These are phyloP conservation scores for Papilionanthe hybrid DNA, from an alignment of 116 monocot species.

Conservation along the genomic window DNA sequence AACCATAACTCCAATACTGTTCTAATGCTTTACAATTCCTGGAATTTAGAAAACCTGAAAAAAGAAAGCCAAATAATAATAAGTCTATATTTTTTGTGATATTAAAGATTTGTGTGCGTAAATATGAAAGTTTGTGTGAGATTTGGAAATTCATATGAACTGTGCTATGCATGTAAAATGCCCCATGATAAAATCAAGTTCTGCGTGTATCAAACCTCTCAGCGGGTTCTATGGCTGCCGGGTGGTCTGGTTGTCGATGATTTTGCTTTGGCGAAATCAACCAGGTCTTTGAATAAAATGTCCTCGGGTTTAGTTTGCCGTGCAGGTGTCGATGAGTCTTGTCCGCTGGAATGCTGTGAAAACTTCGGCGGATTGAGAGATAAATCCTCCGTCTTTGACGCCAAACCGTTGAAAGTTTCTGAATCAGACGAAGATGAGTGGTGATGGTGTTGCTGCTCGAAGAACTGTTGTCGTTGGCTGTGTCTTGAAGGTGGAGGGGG, in stretches of 20 bases:
- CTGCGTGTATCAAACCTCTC: constrained; percentile 5
- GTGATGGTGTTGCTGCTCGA: constrained; percentile 44
- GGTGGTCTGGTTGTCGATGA: constrained; percentile 43
- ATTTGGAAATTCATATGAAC: background rate
- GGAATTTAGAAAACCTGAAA: background rate
- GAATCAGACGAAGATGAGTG: constrained; percentile 6
- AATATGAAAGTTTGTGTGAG: too few species aligned
- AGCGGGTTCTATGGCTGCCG: constrained; percentile 55
- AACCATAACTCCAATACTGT: background rate
- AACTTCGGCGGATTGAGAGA: constrained; percentile 36
- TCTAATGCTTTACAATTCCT: constrained; percentile 2
- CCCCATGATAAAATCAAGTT: background rate
- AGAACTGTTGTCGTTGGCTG: constrained; percentile 86
- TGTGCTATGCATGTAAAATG: background rate
- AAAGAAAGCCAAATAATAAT: too few species aligned
- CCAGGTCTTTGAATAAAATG: constrained; percentile 82
- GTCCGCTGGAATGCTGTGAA: background rate
- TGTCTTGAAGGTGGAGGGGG: constrained; percentile 88
- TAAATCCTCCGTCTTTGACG: constrained; percentile 30
- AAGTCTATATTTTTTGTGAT: too few species aligned
- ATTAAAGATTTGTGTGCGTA: too few species aligned
- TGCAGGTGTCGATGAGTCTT: constrained; percentile 12
- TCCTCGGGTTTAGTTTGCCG: constrained; percentile 64
- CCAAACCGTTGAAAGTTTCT: constrained; percentile 32
- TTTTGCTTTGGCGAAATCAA: constrained; percentile 83